Evolutionary conservation across 768 basidiomycete species (phyloP).

Genomic region (Suillus hirtellus): DNA sequence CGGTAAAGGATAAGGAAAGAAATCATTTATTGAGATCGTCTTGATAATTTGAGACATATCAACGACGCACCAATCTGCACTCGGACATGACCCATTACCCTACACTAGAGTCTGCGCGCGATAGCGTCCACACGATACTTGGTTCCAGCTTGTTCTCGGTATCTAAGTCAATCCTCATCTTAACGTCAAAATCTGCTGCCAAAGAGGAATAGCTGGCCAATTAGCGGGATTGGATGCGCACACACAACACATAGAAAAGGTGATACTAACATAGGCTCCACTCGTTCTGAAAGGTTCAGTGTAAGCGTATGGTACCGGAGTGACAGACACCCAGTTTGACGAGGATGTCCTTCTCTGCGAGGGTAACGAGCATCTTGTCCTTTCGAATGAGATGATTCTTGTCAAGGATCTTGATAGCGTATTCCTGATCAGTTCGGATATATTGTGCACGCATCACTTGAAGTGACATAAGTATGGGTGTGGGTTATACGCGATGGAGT

Average conservation of each 20-base stretch:
- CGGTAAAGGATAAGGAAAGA: not conserved
- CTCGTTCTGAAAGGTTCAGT: constrained; percentile 84
- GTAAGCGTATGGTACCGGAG: constrained; percentile 78
- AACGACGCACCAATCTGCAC: constrained; percentile 47
- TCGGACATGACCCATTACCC: constrained; percentile 38
- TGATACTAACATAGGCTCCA: constrained; percentile 62
- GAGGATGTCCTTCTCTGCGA: constrained; percentile 78
- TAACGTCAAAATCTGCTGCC: not conserved
- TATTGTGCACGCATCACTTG: constrained; percentile 63
- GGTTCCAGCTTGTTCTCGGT: constrained; percentile 22
- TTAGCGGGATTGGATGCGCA: constrained; percentile 5
- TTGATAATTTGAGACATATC: not conserved
- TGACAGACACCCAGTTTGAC: constrained; percentile 64
- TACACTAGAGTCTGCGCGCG: constrained; percentile 55
- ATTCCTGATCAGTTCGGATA: constrained; percentile 56
- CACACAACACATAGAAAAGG: not conserved
- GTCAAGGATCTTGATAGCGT: constrained; percentile 81
- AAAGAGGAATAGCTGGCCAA: not conserved
- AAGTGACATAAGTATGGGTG: constrained; percentile 15
- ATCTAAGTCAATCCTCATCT: not conserved
- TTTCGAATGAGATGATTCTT: constrained; percentile 80
- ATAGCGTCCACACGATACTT: constrained; percentile 51
- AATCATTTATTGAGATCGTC: not conserved
- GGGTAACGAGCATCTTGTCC: constrained; percentile 75
- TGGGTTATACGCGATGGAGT: constrained; percentile 11